A percentile compares a stretch with the other conserved stretches of the same genome.
Evolutionary conservation across 2,329 filamentous ascomycete species (phyloP).

Genomic region (Metarhizium album): DNA sequence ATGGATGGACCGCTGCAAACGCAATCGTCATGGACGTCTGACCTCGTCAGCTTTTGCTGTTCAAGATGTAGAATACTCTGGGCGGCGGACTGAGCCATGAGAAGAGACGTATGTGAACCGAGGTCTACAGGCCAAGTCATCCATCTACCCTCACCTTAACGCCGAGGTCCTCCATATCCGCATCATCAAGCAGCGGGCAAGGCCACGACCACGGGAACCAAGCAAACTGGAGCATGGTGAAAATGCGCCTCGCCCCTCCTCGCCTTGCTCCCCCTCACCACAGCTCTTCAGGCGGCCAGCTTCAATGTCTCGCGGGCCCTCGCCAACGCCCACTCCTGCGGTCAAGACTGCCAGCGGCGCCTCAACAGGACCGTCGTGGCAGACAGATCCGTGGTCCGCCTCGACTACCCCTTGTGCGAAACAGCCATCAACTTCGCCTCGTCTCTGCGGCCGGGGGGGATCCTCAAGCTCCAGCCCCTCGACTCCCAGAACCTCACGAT

Average conservation of each 20-base stretch:
- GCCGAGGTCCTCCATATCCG: no score
- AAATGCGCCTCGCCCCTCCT: not conserved
- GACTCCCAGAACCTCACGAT: constrained; percentile 5
- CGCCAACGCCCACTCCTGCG: not conserved
- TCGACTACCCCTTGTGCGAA: constrained; percentile 7
- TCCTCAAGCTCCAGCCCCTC: constrained; percentile 10
- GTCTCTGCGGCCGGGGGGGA: constrained; percentile 5
- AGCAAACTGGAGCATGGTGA: not conserved
- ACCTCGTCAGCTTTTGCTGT: no score
- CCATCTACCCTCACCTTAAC: no score
- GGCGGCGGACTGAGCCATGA: no score
- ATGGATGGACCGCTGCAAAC: no score
- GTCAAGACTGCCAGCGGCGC: constrained; percentile 3
- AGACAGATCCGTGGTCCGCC: not conserved
- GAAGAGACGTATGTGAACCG: no score
- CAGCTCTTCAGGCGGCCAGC: not conserved
- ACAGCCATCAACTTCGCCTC: constrained; percentile 9
- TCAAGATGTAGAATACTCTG: no score
- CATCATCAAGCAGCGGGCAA: not conserved
- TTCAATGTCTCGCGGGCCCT: not conserved
- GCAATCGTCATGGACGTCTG: no score
- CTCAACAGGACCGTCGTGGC: constrained; percentile 1
- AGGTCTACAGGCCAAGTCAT: no score
- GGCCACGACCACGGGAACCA: not conserved
- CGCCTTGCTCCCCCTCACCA: not conserved